Base-by-base conservation (phyloP, 495 filamentous ascomycete species). In the Xylaria longipes region DNA sequence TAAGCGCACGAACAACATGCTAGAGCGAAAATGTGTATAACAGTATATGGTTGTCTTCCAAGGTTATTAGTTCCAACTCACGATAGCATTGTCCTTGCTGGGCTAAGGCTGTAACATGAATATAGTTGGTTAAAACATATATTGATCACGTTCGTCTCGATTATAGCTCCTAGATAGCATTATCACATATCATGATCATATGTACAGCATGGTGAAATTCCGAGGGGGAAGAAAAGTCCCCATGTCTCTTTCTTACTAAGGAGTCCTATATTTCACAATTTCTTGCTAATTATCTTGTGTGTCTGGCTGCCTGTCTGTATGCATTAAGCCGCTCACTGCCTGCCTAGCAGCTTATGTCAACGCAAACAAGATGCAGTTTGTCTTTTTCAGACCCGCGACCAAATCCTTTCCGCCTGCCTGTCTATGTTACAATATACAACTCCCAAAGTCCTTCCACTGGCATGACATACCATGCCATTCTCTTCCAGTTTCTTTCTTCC, bases 341-440 rank as follows among this genome's bases (percentile, higher is more conserved):
- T 56, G 14, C 52, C 17, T 27, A 3, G 52, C 52, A 17, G 5
- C 52, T 12, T 31, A 3, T 14, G 2, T 56, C 52, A 15, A 56
- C 14, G 27, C 27, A 56, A 12, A 56, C 52, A 31, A 56, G 52
- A 31, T 31, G 52, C 25, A 56, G 27, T 56, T 9, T 56, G 52
- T 17, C 22, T 31, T 56, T 56, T 29, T 56, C 60, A 43, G 60
- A 41, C 33, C n/a, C 37, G 37, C 22, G 37, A 17, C 37, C 35
- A 5, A 17, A 41, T 12, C 31, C 14, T 5, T 20, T 9, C 52
- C 7, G 12, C 4, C 31, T 60, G 15, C 37, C 57, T 20, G 33
- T 62, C 60, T 62, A 62, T 62, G 52, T 22, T 62, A 62, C 60
- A 62, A 43, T 62, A 41, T 62, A 62, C 60, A 62, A 62, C n/a